phyloP scores from a whole-genome alignment of 176 grass and related monocot species.

The bread wheat (Triticum aestivum) region DNA sequence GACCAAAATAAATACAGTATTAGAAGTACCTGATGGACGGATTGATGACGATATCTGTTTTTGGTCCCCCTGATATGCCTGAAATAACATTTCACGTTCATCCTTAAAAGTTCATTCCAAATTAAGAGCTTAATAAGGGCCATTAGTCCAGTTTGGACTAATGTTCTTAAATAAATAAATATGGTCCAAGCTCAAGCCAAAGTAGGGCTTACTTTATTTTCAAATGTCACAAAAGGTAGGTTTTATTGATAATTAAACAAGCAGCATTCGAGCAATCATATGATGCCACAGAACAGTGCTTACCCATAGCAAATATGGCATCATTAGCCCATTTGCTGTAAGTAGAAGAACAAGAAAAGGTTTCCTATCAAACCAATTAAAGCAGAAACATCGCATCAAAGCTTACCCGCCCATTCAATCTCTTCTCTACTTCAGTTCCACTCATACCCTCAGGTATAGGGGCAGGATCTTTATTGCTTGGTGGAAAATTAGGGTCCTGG shows the following conservation, averaged over 20 bases:
- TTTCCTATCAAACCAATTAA: constrained; percentile 4
- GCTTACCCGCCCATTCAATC: constrained; percentile 57
- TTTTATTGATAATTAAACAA: constrained; percentile 16
- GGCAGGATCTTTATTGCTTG: constrained; percentile 59
- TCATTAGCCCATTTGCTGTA: neutral
- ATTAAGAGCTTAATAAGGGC: neutral
- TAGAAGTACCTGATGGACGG: constrained; percentile 53
- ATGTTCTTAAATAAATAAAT: neutral
- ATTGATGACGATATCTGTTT: constrained; percentile 40
- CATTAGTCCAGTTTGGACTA: neutral
- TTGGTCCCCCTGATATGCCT: constrained; percentile 58
- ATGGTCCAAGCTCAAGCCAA: neutral
- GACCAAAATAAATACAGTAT: neutral
- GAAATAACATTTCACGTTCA: constrained; percentile 35
- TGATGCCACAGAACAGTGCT: constrained; percentile 16
- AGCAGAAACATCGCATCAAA: neutral
- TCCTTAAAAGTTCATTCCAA: constrained; percentile 9
- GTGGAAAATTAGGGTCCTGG: constrained; percentile 58
- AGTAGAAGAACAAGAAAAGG: neutral
- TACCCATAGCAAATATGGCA: constrained; percentile 17
- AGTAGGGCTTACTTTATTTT: constrained; percentile 1
- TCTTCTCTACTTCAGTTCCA: constrained; percentile 75
- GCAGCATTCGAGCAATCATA: neutral
- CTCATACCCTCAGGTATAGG: constrained; percentile 78
- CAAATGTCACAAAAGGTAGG: neutral